Evolutionary conservation across 2,329 filamentous ascomycete species (phyloP).

Genomic region (Ustilaginoidea virens): DNA sequence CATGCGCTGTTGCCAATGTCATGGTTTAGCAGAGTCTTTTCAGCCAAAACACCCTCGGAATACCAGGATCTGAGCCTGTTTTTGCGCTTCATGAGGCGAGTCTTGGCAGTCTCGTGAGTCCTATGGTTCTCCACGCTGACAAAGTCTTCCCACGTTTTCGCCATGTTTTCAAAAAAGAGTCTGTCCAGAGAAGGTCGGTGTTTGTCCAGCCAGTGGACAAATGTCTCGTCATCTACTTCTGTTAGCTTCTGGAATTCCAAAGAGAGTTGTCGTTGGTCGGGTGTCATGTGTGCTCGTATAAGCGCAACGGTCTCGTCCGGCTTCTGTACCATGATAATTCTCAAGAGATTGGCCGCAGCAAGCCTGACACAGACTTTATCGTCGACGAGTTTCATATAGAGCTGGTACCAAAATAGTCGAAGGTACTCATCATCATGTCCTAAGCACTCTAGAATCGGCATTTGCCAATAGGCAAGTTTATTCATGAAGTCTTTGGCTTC

Average conservation of each 20-base stretch:
- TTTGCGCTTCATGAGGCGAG: conserved; percentile 56
- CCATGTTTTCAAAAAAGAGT: conserved; percentile 69
- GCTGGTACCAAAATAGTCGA: conserved; percentile 76
- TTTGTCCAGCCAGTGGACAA: conserved; percentile 76
- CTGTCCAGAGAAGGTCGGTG: conserved; percentile 64
- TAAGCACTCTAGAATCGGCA: conserved; percentile 66
- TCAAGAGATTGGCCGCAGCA: conserved; percentile 70
- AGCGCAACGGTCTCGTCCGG: conserved; percentile 65
- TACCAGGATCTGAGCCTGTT: conserved; percentile 76
- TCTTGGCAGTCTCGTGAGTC: conserved; percentile 60
- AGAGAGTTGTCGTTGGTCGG: conserved; percentile 56
- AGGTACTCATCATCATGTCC: conserved; percentile 69
- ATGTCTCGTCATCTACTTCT: conserved; percentile 77
- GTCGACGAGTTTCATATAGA: conserved; percentile 79
- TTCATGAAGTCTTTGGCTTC: conserved; percentile 61
- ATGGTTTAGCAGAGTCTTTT: conserved; percentile 65
- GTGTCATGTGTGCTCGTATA: conserved; percentile 53
- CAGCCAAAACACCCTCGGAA: conserved; percentile 47
- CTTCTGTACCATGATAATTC: conserved; percentile 89
- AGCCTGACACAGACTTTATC: conserved; percentile 49
- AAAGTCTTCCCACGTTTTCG: conserved; percentile 77
- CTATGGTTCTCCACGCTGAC: conserved; percentile 67
- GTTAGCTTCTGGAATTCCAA: conserved; percentile 71
- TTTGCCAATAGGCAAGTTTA: conserved; percentile 91
- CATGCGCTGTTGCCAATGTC: conserved; percentile 78